Evolutionary conservation across 2,329 filamentous ascomycete genomes (phyloP).

Genomic region (Colletotrichum agaves): DNA sequence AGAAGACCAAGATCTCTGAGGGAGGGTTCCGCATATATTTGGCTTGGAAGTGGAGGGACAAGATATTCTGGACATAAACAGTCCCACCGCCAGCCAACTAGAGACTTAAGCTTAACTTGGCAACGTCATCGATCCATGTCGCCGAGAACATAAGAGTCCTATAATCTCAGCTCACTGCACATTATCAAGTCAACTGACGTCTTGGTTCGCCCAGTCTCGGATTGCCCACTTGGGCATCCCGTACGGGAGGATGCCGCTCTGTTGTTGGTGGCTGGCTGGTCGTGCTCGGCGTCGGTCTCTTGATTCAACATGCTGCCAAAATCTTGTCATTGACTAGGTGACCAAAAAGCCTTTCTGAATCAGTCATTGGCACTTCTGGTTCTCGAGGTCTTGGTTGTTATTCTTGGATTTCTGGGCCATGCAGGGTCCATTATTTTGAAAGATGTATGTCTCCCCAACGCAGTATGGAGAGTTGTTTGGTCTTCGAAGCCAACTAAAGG

Average conservation of each 20-base stretch:
- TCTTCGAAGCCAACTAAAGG: neutral
- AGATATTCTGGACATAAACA: slow-evolving; percentile 17
- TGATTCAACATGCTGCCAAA: slow-evolving; percentile 9
- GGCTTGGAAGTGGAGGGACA: slow-evolving; percentile 29
- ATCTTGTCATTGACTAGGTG: slow-evolving; percentile 3
- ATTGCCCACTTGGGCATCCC: slow-evolving; percentile 28
- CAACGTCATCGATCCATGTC: slow-evolving; percentile 35
- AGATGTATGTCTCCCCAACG: neutral
- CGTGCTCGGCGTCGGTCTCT: slow-evolving; percentile 24
- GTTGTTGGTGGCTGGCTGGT: neutral
- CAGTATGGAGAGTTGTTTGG: neutral
- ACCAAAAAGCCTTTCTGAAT: neutral
- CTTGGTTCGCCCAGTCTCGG: slow-evolving; percentile 30
- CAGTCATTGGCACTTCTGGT: neutral
- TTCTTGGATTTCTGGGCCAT: neutral
- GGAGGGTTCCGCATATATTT: slow-evolving; percentile 18
- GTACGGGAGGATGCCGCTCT: slow-evolving; percentile 28
- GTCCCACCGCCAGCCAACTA: slow-evolving; percentile 21
- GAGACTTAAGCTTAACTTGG: slow-evolving; percentile 38
- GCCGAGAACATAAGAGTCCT: slow-evolving; percentile 32
- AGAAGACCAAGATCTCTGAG: slow-evolving; percentile 18
- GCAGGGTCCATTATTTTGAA: neutral
- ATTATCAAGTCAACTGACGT: neutral
- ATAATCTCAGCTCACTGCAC: slow-evolving; percentile 3
- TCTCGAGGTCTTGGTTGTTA: too few species aligned